Evolutionary conservation across 140 eudicot genomes (phyloP).

Genomic region (Senecio squalidus): DNA sequence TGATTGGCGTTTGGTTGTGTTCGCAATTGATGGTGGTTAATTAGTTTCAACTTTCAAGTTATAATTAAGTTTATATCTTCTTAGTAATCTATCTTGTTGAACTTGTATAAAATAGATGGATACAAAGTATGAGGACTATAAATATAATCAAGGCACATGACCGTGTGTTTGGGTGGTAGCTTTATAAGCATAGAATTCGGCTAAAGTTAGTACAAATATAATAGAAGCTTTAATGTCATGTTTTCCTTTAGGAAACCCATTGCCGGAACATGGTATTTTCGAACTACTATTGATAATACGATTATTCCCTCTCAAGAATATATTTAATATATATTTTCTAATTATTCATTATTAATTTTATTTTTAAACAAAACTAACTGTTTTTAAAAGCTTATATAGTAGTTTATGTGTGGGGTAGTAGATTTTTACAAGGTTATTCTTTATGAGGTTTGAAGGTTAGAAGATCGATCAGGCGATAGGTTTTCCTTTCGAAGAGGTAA

Average conservation of each 20-base stretch:
- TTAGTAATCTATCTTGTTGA: too few relatives aligned
- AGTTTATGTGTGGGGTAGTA: too few relatives aligned
- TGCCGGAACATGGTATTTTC: constrained; percentile 16
- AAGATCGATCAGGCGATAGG: too few relatives aligned
- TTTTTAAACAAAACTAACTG: background rate
- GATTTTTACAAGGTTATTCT: too few relatives aligned
- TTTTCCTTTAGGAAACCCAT: constrained; percentile 16
- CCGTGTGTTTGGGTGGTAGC: constrained; percentile 19
- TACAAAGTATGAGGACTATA: constrained; percentile 6
- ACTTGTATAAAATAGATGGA: too few relatives aligned
- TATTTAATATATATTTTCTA: background rate
- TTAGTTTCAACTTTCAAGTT: too few relatives aligned
- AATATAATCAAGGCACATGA: constrained; percentile 16
- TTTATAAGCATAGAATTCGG: constrained; percentile 24
- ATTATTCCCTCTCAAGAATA: background rate
- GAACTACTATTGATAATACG: background rate
- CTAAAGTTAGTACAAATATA: constrained; percentile 17
- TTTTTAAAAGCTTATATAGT: too few relatives aligned
- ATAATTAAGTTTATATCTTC: too few relatives aligned
- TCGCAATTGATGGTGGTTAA: too few relatives aligned
- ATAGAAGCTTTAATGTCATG: constrained; percentile 8
- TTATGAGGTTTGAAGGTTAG: too few relatives aligned
- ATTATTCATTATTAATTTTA: background rate
- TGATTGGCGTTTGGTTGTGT: too few relatives aligned
- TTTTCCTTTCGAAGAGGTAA: too few relatives aligned